Percentiles rank a stretch among this genome's conserved stretches.
phyloP scores from a whole-genome alignment of 2,329 filamentous ascomycete genomes.

The Teratosphaeria zuluensis region DNA sequence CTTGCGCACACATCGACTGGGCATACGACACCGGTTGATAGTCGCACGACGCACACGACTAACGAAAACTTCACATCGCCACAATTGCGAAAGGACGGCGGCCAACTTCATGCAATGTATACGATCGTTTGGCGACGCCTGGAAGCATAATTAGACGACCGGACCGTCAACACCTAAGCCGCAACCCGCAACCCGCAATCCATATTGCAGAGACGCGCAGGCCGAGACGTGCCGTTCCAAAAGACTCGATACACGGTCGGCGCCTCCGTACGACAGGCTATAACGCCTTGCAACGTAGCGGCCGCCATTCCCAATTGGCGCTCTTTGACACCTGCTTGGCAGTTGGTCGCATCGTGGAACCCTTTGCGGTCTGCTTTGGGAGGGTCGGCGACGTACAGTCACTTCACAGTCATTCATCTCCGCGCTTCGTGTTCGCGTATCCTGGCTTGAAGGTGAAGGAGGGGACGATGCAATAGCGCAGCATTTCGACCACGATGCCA shows the following conservation, averaged over 20 bases:
- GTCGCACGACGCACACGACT: neutral
- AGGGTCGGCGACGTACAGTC: neutral
- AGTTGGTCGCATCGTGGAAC: neutral
- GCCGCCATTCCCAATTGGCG: neutral
- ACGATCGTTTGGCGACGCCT: neutral
- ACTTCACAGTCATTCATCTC: neutral
- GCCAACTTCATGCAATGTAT: too few relatives aligned
- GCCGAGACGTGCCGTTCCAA: neutral
- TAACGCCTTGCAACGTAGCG: neutral
- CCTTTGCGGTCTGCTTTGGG: neutral
- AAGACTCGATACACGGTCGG: neutral
- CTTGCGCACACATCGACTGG: neutral
- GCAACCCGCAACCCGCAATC: neutral
- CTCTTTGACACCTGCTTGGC: neutral
- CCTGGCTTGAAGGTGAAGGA: neutral
- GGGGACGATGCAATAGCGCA: neutral
- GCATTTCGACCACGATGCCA: neutral
- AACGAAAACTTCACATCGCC: neutral
- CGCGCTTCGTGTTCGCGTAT: neutral
- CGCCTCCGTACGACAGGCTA: neutral
- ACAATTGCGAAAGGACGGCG: too few relatives aligned
- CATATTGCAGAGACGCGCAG: neutral
- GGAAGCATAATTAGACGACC: neutral
- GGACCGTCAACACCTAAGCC: neutral
- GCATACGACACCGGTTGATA: neutral